Evolutionary conservation across 164 flowering plant species (phyloP).

Genomic region (Vitis riparia): DNA sequence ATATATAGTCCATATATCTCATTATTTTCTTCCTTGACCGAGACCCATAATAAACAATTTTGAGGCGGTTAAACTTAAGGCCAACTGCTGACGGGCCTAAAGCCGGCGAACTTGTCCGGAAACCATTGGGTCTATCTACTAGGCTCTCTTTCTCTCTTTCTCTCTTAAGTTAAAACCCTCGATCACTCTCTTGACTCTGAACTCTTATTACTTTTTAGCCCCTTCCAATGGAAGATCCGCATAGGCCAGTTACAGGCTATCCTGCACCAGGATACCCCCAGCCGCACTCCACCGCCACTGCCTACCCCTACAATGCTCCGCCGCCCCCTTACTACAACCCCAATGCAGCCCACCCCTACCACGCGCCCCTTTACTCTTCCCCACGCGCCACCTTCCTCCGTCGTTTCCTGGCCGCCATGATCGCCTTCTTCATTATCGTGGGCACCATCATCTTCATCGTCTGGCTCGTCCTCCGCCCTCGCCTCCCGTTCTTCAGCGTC

Average conservation of each 20-base stretch:
- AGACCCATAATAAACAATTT: no score
- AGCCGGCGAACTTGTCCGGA: no score
- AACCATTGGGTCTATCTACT: no score
- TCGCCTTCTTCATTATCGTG: conserved; percentile 27
- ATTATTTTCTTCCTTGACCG: no score
- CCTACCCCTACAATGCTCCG: conserved; percentile 29
- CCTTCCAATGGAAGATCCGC: conserved; percentile 13
- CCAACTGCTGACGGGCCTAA: no score
- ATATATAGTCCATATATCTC: no score
- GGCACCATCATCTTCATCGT: conserved; percentile 38
- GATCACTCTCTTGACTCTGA: no score
- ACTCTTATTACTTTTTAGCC: no score
- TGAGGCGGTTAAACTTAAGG: no score
- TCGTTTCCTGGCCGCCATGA: conserved; percentile 28
- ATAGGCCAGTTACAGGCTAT: conserved; percentile 29
- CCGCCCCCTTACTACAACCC: conserved; percentile 20
- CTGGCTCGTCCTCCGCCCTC: conserved; percentile 72
- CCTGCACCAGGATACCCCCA: conserved; percentile 20
- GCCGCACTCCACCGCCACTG: conserved; percentile 15
- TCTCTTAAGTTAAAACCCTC: no score
- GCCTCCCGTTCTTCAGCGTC: conserved; percentile 54
- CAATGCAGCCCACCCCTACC: conserved; percentile 4
- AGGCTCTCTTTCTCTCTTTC: no score
- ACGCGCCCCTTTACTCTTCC: conserved; percentile 12
- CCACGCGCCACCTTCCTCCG: conserved; percentile 41